phyloP scores from a whole-genome alignment of 2,329 filamentous ascomycete genomes.

The Colletotrichum sp. region DNA sequence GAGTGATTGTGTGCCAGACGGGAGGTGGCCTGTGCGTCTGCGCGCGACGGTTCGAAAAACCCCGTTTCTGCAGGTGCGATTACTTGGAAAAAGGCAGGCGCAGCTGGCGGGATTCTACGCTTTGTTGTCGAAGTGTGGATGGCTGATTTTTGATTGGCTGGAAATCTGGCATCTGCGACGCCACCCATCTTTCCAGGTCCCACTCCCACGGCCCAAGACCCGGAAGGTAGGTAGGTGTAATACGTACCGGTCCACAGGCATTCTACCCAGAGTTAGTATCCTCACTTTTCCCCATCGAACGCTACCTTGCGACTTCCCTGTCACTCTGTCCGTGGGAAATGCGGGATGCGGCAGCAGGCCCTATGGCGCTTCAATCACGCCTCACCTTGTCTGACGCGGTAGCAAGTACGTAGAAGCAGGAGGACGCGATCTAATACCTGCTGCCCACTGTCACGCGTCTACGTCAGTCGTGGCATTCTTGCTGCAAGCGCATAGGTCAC shows the following conservation, averaged over 20 bases:
- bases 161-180: constrained; percentile 13
- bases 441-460: neutral
- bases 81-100: constrained; percentile 6
- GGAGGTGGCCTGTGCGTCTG: constrained; percentile 17
- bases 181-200: constrained; percentile 15
- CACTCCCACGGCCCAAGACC: neutral
- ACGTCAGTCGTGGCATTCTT: neutral
- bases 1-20: constrained; percentile 25
- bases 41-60: constrained; percentile 11
- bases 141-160: constrained; percentile 24
- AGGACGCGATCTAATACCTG: neutral
- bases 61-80: constrained; percentile 15
- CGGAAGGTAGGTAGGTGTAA: neutral
- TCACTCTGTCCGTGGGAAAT: neutral
- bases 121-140: constrained; percentile 5
- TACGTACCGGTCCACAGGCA: neutral
- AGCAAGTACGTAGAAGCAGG: neutral
- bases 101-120: neutral
- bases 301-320: neutral
- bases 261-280: neutral
- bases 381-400: neutral
- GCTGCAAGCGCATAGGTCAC: neutral
- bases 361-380: neutral
- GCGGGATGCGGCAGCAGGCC: neutral
- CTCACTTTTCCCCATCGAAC: neutral